These are phyloP conservation scores for Amaranthus hypochondriacus DNA, from an alignment of 148 eudicot species.

Conservation along the genomic window DNA sequence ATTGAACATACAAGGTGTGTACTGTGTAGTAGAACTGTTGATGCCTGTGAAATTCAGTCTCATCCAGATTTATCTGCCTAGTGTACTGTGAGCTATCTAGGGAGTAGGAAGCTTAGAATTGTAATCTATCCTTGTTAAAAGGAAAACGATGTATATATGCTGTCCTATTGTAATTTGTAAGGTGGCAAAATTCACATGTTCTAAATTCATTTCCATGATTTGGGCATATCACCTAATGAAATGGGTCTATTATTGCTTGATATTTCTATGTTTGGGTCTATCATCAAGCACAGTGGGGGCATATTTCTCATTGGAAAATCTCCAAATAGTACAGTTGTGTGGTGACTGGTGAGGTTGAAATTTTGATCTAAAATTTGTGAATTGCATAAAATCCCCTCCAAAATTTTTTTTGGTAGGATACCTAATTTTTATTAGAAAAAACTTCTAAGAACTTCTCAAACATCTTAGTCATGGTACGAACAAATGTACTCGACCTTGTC, in stretches of 20 bases:
- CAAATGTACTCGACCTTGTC: too few relatives aligned
- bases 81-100: not conserved
- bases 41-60: not conserved
- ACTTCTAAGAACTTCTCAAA: too few relatives aligned
- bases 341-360: too few relatives aligned
- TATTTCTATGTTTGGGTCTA: not conserved
- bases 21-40: not conserved
- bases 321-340: too few relatives aligned
- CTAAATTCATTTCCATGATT: not conserved
- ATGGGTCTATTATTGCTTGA: not conserved
- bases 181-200: not conserved
- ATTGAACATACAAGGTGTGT: constrained; percentile 10
- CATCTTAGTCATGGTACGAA: too few relatives aligned
- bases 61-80: not conserved
- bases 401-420: too few relatives aligned
- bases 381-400: too few relatives aligned
- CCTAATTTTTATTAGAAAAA: too few relatives aligned
- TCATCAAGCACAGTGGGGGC: not conserved
- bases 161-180: not conserved
- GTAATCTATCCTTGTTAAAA: not conserved
- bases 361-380: too few relatives aligned
- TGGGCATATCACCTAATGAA: not conserved
- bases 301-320: not conserved
- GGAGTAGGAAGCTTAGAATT: not conserved
- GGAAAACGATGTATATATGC: not conserved